Base-by-base conservation (phyloP, 2,329 filamentous ascomycete genomes). In the Nemania diffusa region DNA sequence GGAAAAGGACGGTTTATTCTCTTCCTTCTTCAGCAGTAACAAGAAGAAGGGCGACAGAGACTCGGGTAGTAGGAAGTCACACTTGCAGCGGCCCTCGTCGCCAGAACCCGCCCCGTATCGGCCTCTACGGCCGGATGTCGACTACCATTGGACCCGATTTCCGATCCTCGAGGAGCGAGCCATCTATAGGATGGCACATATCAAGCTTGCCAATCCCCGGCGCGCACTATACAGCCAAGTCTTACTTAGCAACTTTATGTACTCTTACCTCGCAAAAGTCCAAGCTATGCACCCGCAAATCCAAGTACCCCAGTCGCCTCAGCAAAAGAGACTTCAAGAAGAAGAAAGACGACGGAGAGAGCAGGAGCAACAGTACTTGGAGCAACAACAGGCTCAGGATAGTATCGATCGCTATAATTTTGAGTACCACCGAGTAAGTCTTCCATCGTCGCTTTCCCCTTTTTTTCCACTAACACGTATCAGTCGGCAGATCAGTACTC, bases 201-300 rank as follows among this genome's bases (percentile, higher is more conserved):
- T 98, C 81, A 99, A 99, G 80, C 88, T 99, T 68, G 96, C 96
- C n/a, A 98, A 99, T 77, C 96, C 96, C 42, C 90, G 95, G 51
- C 91, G 96, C 63, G 92, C 95, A 46, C 82, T 99, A 58, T 91
- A 97, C 77, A 97, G 95, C 67, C 96, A 99, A 79, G 96, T 99
- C 24, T 84, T 99, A 66, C 87, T 99, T 72, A 97, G 94, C 81
- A 99, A 99, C 79, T 99, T 99, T 81, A 99, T 99, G 96, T 99
- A 99, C 82, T 96, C 94, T 64, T 99, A 99, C 79, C 87, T 99
- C 71, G 96, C 96, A 69, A 99, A 98, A 79, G 96, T 99, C 52
- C 96, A 99, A 81, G 94, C 97, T 75, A 97, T 97, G 93, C 96
- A 99, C 79, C 96, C 96, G 50, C 93, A 97, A 76, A 92, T 97